These are phyloP conservation scores for Mortierella sp. DNA, from an alignment of 371 early-diverging fungal genomes.

Conservation along the genomic window DNA sequence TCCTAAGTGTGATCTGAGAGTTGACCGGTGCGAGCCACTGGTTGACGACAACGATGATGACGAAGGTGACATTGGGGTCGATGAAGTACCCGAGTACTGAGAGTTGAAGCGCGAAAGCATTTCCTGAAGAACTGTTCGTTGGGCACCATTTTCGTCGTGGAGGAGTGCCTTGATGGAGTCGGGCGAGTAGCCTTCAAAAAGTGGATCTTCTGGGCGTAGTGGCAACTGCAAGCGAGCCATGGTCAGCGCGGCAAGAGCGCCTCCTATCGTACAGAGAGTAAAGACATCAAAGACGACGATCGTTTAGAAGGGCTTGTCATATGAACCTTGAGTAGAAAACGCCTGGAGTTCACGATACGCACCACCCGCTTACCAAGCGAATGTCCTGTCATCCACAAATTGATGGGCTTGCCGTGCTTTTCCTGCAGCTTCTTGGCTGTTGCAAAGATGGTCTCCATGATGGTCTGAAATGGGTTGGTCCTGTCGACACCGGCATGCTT, in stretches of 20 bases:
- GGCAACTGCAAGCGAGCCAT: slow-evolving; percentile 64
- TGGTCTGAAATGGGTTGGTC: slow-evolving; percentile 62
- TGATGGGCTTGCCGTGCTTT: slow-evolving; percentile 56
- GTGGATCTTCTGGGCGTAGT: slow-evolving; percentile 53
- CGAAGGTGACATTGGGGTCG: slow-evolving; percentile 7
- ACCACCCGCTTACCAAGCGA: slow-evolving; percentile 57
- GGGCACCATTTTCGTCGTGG: slow-evolving; percentile 17
- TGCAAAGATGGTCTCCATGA: slow-evolving; percentile 58
- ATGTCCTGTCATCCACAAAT: slow-evolving; percentile 68
- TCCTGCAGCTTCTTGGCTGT: slow-evolving; percentile 44
- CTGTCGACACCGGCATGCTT: slow-evolving; percentile 35
- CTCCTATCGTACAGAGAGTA: slow-evolving; percentile 25
- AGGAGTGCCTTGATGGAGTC: slow-evolving; percentile 7
- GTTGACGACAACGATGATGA: neutral
- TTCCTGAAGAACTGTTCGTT: slow-evolving; percentile 45
- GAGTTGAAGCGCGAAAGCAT: slow-evolving; percentile 36
- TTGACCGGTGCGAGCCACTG: neutral
- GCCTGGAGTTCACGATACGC: too few species aligned
- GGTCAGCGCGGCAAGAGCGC: slow-evolving; percentile 60
- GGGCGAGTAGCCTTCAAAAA: slow-evolving; percentile 20
- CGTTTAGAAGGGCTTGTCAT: neutral
- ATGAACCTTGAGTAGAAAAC: neutral
- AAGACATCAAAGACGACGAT: neutral
- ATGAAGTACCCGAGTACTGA: neutral
- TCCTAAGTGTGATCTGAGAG: neutral